Evolutionary conservation across 352 stramenopile species (phyloP), one percentile per base, ranked within the genome.

Genomic region (Globisporangium alternatum): DNA sequence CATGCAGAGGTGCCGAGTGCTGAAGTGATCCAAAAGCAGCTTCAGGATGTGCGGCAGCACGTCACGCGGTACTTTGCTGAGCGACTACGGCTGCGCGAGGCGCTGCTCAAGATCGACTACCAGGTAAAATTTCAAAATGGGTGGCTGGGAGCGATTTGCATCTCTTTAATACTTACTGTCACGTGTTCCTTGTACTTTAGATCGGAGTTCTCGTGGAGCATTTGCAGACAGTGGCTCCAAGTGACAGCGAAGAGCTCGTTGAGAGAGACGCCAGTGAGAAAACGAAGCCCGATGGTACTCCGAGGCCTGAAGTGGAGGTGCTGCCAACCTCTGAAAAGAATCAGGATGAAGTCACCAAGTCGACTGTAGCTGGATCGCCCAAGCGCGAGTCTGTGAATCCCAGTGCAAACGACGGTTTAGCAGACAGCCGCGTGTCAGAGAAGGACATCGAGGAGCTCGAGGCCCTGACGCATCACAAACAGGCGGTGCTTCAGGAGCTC

Each of bases 31-130:
- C 48, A 67, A 22, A 51, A 41, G 15, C 44, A 45, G 10, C 25
- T 84, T 7, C 62, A 53, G 3, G 72, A 95, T 54, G 81, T 90
- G 22, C 78, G 86, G 1, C 63, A 81, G 21, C 81, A 83, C 60
- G 93, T 97, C 56, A 74, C 85, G 7, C 74, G 86, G 48, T 95
- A 88, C 59, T 98, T 98, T 64, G 70, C 88, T 31, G 88, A 98
- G 66, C 76, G 88, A 9, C 85, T 94, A 68, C 80, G 88, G 60
- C 68, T 98, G n/a, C 76, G 75, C 31, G 74, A 79, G 31, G 75
- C 67, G 1, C 70, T 97, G 44, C 72, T 97, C 25, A 88, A 93
- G 47, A 65, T 97, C 10, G 83, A 97, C 59, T 78, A 92, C 37
- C 80, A 95, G 68, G 74, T 80, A 56, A 53, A 5, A 52, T 6